These are phyloP conservation scores for Xylariaceae sp. DNA, from an alignment of 2,329 filamentous ascomycete species.

Conservation along the genomic window DNA sequence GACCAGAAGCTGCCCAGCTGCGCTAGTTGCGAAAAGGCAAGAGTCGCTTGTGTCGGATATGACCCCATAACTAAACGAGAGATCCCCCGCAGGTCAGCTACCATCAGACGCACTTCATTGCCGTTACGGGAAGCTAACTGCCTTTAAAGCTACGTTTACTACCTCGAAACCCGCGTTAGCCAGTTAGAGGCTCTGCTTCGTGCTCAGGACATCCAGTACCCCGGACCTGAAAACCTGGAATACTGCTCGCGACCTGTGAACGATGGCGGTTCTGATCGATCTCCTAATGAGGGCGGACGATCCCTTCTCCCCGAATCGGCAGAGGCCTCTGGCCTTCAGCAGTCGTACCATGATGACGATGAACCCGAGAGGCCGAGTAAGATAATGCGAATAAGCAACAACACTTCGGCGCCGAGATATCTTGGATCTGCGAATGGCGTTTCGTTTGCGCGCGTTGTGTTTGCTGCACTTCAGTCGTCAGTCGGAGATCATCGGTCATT, in stretches of 20 bases:
- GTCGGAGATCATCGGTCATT: conserved; percentile 59
- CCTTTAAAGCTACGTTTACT: conserved; percentile 74
- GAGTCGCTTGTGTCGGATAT: conserved; percentile 86
- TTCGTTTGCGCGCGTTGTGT: conserved; percentile 89
- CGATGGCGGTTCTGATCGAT: conserved; percentile 33
- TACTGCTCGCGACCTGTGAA: conserved; percentile 47
- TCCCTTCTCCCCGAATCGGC: conserved; percentile 32
- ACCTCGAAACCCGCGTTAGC: conserved; percentile 79
- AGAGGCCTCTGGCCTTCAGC: conserved; percentile 30
- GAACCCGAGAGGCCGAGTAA: conserved; percentile 51
- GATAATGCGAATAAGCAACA: conserved; percentile 33
- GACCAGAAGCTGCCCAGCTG: conserved; percentile 90
- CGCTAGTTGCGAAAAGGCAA: conserved; percentile 87
- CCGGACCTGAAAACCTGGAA: conserved; percentile 66
- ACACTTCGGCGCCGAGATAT: conserved; percentile 71
- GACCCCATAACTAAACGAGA: conserved; percentile 95
- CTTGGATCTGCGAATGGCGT: conserved; percentile 84
- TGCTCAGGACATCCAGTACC: conserved; percentile 64
- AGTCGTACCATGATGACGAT: conserved; percentile 34
- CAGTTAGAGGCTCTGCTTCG: conserved; percentile 74
- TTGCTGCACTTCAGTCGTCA: conserved; percentile 79
- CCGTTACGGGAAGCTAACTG: conserved; percentile 17
- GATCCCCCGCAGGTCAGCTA: conserved; percentile 80
- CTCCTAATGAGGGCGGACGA: conserved; percentile 34
- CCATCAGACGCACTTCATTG: neutral